phyloP scores from a whole-genome alignment of 2,329 filamentous ascomycete species.

The Colletotrichum horii region DNA sequence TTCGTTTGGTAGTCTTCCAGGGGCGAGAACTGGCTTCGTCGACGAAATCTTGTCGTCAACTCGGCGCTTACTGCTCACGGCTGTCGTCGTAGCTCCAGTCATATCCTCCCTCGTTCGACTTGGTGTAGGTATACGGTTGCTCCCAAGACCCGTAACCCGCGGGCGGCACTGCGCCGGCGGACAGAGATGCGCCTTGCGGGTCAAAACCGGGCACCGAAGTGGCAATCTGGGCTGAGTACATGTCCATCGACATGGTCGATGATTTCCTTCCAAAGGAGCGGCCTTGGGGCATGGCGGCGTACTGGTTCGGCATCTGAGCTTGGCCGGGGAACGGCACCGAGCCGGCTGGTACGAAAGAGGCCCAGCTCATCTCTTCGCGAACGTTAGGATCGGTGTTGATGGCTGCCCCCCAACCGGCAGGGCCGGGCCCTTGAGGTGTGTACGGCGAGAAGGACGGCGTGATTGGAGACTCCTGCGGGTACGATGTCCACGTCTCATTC shows the following conservation, averaged over 20 bases:
- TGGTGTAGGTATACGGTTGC: conserved; percentile 48
- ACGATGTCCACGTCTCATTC: conserved; percentile 53
- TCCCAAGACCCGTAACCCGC: conserved; percentile 49
- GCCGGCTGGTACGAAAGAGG: conserved; percentile 46
- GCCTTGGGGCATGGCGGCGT: conserved; percentile 41
- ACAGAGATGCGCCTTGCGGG: conserved; percentile 39
- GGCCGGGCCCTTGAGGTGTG: conserved; percentile 42
- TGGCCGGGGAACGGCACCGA: conserved; percentile 28
- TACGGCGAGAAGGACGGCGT: conserved; percentile 57
- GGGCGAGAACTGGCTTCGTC: not conserved
- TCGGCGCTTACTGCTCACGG: not conserved
- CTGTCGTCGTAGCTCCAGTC: conserved; percentile 24
- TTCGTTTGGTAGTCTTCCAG: not conserved
- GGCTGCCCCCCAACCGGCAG: conserved; percentile 45
- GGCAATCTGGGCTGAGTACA: conserved; percentile 47
- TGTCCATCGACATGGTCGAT: conserved; percentile 44
- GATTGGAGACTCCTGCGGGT: conserved; percentile 55
- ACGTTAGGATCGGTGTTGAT: conserved; percentile 41
- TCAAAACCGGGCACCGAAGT: conserved; percentile 41
- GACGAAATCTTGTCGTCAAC: too few relatives aligned
- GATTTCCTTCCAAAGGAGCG: conserved; percentile 49
- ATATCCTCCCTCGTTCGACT: conserved; percentile 37
- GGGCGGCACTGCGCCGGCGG: conserved; percentile 41
- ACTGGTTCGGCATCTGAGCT: conserved; percentile 39
- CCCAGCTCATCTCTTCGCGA: conserved; percentile 52